phyloP scores from a whole-genome alignment of 2,329 filamentous ascomycete species.

The Colletotrichum trifolii region DNA sequence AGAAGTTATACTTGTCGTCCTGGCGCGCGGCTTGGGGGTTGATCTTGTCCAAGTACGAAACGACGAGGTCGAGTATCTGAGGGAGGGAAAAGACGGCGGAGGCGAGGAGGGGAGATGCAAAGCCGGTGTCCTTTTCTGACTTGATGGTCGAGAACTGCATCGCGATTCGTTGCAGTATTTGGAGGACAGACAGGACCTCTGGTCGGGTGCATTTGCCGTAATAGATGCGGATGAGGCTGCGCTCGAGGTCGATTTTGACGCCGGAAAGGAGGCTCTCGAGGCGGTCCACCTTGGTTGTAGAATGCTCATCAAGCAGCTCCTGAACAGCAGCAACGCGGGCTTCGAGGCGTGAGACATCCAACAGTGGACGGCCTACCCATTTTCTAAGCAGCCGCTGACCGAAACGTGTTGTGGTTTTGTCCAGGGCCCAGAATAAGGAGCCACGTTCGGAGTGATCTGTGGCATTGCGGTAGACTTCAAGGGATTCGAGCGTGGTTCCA shows the following conservation, averaged over 20 bases:
- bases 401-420: constrained; percentile 91
- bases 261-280: constrained; percentile 77
- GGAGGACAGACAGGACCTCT: constrained; percentile 85
- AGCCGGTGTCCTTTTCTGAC: constrained; percentile 74
- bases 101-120: constrained; percentile 75
- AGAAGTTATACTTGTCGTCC: constrained; percentile 95
- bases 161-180: constrained; percentile 85
- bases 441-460: constrained; percentile 88
- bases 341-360: constrained; percentile 80
- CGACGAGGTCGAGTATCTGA: constrained; percentile 77
- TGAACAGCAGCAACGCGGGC: constrained; percentile 86
- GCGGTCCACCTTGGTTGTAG: constrained; percentile 76
- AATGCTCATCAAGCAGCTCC: constrained; percentile 79
- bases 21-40: constrained; percentile 84
- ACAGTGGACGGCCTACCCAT: constrained; percentile 91
- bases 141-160: constrained; percentile 79
- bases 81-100: constrained; percentile 81
- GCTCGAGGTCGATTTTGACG: constrained; percentile 86
- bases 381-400: constrained; percentile 89
- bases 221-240: constrained; percentile 93
- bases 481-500: constrained; percentile 90
- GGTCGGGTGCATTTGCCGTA: constrained; percentile 95
- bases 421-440: constrained; percentile 94
- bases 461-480: constrained; percentile 95
- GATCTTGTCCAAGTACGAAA: constrained; percentile 84